Evolutionary conservation across 2,329 filamentous ascomycete species (phyloP).

Genomic region (Aphanocladium album): DNA sequence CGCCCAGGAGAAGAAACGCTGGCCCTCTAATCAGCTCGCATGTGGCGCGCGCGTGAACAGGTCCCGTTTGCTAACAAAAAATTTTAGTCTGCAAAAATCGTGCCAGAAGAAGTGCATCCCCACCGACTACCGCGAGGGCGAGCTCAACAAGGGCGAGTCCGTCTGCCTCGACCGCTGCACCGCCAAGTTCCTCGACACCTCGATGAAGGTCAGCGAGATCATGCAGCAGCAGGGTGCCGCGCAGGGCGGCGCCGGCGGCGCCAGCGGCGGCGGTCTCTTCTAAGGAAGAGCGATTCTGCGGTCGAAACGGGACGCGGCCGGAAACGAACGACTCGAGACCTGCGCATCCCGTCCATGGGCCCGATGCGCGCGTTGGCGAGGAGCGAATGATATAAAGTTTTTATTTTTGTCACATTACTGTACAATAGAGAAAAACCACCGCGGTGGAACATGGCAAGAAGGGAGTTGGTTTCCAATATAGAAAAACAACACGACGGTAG

Average conservation of each 20-base stretch:
- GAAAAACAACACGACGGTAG: not conserved
- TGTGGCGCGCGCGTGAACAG: no score
- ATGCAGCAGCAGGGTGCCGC: constrained; percentile 81
- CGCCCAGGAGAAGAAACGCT: no score
- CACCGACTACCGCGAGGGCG: constrained; percentile 84
- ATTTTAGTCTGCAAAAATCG: constrained; percentile 54
- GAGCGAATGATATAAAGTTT: not conserved
- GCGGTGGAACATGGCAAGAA: not conserved
- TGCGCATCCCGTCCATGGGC: no score
- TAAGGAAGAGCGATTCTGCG: constrained; percentile 10
- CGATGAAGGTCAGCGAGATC: constrained; percentile 95
- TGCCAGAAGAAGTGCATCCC: constrained; percentile 95
- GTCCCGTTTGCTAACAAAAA: not conserved
- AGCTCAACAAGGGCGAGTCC: constrained; percentile 97
- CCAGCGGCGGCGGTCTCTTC: constrained; percentile 45
- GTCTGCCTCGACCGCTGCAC: constrained; percentile 98
- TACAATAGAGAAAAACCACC: constrained; percentile 9
- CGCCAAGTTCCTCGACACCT: constrained; percentile 97
- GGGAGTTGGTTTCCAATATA: not conserved
- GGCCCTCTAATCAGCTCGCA: no score
- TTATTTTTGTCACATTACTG: not conserved
- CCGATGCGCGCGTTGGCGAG: no score
- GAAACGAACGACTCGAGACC: no score
- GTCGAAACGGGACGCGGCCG: no score
- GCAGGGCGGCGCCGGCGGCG: constrained; percentile 36